A percentile compares a stretch with the other conserved stretches of the same genome.
Evolutionary conservation across 306 rosid species (phyloP).

Genomic region (Pyrus bretschneideri): DNA sequence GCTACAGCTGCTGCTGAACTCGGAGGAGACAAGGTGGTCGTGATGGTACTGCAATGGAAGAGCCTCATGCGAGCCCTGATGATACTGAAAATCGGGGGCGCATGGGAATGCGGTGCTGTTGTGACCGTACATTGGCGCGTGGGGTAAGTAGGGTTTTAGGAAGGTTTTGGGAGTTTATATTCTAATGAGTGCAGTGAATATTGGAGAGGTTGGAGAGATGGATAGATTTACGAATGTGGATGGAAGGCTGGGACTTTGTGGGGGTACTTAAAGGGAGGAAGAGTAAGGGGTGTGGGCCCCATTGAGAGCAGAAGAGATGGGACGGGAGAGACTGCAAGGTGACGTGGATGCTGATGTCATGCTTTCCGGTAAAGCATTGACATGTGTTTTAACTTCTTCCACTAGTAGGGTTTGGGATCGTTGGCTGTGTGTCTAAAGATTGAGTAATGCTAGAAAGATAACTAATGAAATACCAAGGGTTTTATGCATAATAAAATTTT

Average conservation of each 20-base stretch:
- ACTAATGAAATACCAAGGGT: no score
- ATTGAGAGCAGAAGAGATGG: background rate
- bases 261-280: conserved; percentile 35
- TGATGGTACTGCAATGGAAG: conserved; percentile 12
- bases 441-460: no score
- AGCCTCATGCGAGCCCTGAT: background rate
- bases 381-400: background rate
- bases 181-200: background rate
- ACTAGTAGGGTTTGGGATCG: background rate
- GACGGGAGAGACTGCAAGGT: conserved; percentile 10
- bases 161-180: background rate
- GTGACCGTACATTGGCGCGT: conserved; percentile 64
- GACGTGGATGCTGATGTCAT: conserved; percentile 65
- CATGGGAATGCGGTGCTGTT: conserved; percentile 24
- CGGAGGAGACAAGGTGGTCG: background rate
- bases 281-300: background rate
- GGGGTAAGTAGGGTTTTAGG: background rate
- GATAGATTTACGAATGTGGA: background rate
- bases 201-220: background rate
- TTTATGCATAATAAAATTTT: no score
- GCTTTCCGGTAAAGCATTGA: conserved; percentile 37
- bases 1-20: conserved; percentile 41
- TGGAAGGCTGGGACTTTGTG: background rate
- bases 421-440: no score
- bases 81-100: conserved; percentile 23